A percentile compares a stretch with the other conserved stretches of the same genome.
These are phyloP conservation scores for Trichoderma simmonsii DNA, from an alignment of 2,329 filamentous ascomycete genomes.

Conservation along the genomic window DNA sequence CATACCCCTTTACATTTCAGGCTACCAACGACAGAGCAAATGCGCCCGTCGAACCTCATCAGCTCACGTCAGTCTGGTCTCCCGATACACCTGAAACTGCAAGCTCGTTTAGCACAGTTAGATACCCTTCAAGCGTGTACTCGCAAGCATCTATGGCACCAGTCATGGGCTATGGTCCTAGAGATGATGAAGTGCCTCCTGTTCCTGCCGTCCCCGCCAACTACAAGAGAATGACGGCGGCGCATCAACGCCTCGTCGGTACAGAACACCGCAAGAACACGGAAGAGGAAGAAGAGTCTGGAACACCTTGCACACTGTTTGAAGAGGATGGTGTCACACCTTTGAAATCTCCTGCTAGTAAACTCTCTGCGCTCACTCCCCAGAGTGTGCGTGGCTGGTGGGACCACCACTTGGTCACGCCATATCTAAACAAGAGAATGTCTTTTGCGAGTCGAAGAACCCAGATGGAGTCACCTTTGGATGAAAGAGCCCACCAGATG, in stretches of 20 bases:
- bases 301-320: conserved; percentile 64
- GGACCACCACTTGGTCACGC: conserved; percentile 71
- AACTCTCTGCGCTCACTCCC: conserved; percentile 37
- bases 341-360: conserved; percentile 39
- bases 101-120: conserved; percentile 40
- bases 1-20: conserved; percentile 5
- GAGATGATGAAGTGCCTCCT: conserved; percentile 49
- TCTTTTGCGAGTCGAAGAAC: conserved; percentile 42
- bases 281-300: conserved; percentile 49
- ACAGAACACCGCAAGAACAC: conserved; percentile 29
- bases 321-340: conserved; percentile 61
- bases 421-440: conserved; percentile 52
- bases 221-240: conserved; percentile 34
- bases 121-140: conserved; percentile 58
- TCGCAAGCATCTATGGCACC: conserved; percentile 50
- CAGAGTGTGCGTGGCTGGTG: conserved; percentile 65
- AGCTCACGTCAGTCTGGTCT: conserved; percentile 55
- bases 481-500: conserved; percentile 13
- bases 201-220: conserved; percentile 55
- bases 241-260: conserved; percentile 37
- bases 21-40: conserved; percentile 13
- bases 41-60: conserved; percentile 26
- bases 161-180: conserved; percentile 3
- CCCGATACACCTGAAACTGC: conserved; percentile 56
- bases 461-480: conserved; percentile 32